phyloP scores from a whole-genome alignment of 169 alveolate genomes.

The Plasmodium vivax region DNA sequence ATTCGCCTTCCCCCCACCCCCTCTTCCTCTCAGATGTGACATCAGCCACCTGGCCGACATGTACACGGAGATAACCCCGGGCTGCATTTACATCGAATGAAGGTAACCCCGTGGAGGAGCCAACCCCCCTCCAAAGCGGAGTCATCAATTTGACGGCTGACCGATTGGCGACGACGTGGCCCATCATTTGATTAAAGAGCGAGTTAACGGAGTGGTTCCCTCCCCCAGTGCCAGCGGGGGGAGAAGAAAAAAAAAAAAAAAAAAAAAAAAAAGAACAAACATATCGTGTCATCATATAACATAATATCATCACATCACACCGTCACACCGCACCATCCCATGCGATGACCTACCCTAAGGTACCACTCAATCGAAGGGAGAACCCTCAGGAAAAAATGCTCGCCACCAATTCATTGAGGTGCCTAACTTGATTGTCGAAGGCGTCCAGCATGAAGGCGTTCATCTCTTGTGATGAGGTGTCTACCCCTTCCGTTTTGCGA shows the following conservation, averaged over 20 bases:
- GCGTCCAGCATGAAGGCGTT: slow-evolving; percentile 18
- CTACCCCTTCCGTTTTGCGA: slow-evolving; percentile 5
- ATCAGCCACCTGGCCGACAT: neutral
- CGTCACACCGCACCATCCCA: too few species aligned
- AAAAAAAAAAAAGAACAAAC: too few species aligned
- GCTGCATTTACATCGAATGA: neutral
- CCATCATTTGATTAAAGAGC: neutral
- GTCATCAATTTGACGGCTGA: neutral
- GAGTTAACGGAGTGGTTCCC: neutral
- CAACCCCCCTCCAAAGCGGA: neutral
- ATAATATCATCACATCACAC: too few species aligned
- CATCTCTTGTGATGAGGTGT: slow-evolving; percentile 12
- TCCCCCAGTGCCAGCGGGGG: neutral
- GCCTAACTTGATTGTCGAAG: slow-evolving; percentile 29
- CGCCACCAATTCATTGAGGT: slow-evolving; percentile 14
- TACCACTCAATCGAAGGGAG: neutral
- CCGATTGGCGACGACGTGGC: neutral
- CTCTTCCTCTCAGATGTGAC: slow-evolving; percentile 5
- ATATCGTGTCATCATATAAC: too few species aligned
- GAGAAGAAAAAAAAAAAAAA: neutral
- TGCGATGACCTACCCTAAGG: too few species aligned
- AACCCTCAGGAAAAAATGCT: slow-evolving; percentile 12
- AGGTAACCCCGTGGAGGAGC: neutral
- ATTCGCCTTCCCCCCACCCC: neutral
- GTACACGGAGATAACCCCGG: neutral